Evolutionary conservation across 2,329 filamentous ascomycete species (phyloP).

Genomic region (Venturia asperata): DNA sequence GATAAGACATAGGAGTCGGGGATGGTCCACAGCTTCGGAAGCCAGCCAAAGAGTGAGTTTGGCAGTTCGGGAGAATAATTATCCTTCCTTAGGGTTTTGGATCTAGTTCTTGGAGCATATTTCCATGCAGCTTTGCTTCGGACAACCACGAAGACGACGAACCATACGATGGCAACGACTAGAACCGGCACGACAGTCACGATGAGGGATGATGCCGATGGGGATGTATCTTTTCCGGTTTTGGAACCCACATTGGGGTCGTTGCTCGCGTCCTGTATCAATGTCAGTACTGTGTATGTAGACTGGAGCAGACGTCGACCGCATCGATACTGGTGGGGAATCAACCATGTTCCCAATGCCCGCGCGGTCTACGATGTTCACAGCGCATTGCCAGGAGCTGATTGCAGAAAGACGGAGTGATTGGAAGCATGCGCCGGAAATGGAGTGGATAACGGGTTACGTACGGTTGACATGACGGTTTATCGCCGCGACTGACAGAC

Average conservation of each 20-base stretch:
- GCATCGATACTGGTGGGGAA: not conserved
- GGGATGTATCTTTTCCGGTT: slow-evolving; percentile 30
- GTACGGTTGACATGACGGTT: not conserved
- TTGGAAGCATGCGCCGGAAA: not conserved
- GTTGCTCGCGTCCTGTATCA: slow-evolving; percentile 12
- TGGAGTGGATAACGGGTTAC: not conserved
- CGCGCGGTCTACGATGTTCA: not conserved
- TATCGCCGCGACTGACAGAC: not conserved
- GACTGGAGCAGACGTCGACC: not conserved
- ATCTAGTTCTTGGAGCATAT: slow-evolving; percentile 29
- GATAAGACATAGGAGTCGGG: slow-evolving; percentile 41
- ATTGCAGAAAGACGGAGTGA: not conserved
- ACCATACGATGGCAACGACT: slow-evolving; percentile 38
- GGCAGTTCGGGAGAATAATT: not conserved
- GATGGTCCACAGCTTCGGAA: slow-evolving; percentile 40
- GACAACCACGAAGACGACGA: slow-evolving; percentile 41
- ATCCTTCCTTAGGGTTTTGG: slow-evolving; percentile 20
- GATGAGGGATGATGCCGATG: slow-evolving; percentile 44
- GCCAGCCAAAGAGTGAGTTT: slow-evolving; percentile 42
- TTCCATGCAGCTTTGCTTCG: slow-evolving; percentile 37
- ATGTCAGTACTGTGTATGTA: not conserved
- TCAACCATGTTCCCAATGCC: not conserved
- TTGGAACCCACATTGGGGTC: slow-evolving; percentile 20
- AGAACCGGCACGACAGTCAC: slow-evolving; percentile 44
- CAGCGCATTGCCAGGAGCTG: not conserved